phyloP scores from a whole-genome alignment of 2,329 filamentous ascomycete genomes.

The Gliomastix tumulicola region DNA sequence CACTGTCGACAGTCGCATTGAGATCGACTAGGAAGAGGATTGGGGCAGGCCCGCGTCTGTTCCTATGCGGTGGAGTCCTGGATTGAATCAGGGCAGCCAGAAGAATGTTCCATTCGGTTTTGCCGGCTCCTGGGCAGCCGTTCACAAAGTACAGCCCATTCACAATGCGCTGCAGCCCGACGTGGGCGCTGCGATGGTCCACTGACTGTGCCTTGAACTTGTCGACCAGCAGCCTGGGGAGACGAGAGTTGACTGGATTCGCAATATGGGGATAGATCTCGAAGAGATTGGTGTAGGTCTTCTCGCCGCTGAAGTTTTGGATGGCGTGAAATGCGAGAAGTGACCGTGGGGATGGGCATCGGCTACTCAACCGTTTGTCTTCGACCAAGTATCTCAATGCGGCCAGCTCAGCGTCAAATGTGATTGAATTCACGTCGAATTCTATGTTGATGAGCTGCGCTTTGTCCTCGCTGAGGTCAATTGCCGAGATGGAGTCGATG shows the following conservation, averaged over 20 bases:
- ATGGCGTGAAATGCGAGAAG: constrained; percentile 23
- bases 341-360: constrained; percentile 10
- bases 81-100: constrained; percentile 28
- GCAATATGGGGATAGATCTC: constrained; percentile 22
- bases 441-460: constrained; percentile 15
- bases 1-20: constrained; percentile 38
- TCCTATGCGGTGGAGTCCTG: constrained; percentile 12
- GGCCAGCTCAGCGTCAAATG: constrained; percentile 23
- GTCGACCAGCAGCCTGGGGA: constrained; percentile 15
- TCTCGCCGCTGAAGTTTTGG: constrained; percentile 17
- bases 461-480: constrained; percentile 8
- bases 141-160: constrained; percentile 36
- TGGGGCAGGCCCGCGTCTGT: constrained; percentile 15
- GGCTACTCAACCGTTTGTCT: constrained; percentile 9
- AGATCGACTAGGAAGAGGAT: constrained; percentile 39
- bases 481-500: constrained; percentile 9
- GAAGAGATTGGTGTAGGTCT: constrained; percentile 14
- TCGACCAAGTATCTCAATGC: constrained; percentile 16
- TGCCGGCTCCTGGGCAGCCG: constrained; percentile 39
- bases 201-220: constrained; percentile 24
- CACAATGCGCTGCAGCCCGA: constrained; percentile 24
- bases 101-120: constrained; percentile 38
- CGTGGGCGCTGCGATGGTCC: constrained; percentile 28
- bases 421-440: constrained; percentile 17
- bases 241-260: constrained; percentile 11